A percentile compares a stretch with the other conserved stretches of the same genome.
phyloP scores from a whole-genome alignment of 2,329 filamentous ascomycete species.

The Penicillium sp. region DNA sequence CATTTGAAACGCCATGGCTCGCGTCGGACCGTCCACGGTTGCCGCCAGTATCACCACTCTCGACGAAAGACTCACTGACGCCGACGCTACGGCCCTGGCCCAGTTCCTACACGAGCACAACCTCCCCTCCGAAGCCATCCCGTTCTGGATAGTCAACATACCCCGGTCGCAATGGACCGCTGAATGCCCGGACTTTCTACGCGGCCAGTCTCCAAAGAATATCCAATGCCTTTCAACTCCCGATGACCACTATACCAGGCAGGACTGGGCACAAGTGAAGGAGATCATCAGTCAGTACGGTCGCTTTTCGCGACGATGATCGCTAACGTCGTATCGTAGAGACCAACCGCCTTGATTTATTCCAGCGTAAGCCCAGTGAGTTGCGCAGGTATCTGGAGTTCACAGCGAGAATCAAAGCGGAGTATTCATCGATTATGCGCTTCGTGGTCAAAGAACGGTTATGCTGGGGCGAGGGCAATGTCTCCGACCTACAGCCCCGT shows the following conservation, averaged over 20 bases:
- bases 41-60: conserved; percentile 26
- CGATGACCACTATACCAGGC: conserved; percentile 64
- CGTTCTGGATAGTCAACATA: conserved; percentile 85
- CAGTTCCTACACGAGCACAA: conserved; percentile 12
- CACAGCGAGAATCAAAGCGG: conserved; percentile 61
- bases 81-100: conserved; percentile 15
- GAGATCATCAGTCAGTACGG: conserved; percentile 56
- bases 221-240: conserved; percentile 68
- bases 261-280: conserved; percentile 71
- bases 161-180: conserved; percentile 61
- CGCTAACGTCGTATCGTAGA: conserved; percentile 32
- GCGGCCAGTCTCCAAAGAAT: conserved; percentile 67
- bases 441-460: conserved; percentile 74
- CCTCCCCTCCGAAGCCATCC: conserved; percentile 37
- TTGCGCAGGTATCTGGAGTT: conserved; percentile 77
- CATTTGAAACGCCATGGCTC: conserved; percentile 6
- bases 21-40: conserved; percentile 17
- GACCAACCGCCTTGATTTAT: conserved; percentile 71
- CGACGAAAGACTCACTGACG: conserved; percentile 23
- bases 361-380: conserved; percentile 75
- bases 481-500: conserved; percentile 36
- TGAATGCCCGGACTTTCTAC: conserved; percentile 73
- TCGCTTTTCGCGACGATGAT: not conserved
- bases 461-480: conserved; percentile 60
- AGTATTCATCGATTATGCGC: conserved; percentile 75